Conservation (phyloP, 768 basidiomycete genomes). For the Mycena sanguinolenta region DNA sequence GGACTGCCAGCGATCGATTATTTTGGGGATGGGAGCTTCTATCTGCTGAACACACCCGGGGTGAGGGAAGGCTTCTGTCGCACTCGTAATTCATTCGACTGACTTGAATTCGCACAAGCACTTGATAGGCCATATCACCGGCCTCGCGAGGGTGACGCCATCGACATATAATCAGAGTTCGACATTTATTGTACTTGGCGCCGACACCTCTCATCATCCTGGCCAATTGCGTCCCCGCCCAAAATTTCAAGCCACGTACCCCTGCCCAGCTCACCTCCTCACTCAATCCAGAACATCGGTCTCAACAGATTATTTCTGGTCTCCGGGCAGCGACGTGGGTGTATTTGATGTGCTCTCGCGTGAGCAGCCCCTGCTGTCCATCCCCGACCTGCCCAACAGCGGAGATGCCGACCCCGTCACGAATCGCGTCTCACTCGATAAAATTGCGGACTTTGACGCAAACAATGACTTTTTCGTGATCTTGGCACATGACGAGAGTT, state of each 20-base stretch:
- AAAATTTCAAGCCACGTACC: conserved; percentile 20
- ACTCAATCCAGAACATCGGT: conserved; percentile 15
- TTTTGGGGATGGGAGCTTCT: conserved; percentile 33
- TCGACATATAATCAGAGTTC: conserved; percentile 24
- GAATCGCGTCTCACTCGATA: conserved; percentile 20
- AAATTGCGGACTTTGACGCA: conserved; percentile 34
- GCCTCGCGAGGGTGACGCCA: conserved; percentile 35
- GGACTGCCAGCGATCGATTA: conserved; percentile 31
- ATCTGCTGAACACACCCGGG: conserved; percentile 35
- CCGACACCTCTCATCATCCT: conserved; percentile 32
- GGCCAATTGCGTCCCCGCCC: conserved; percentile 34
- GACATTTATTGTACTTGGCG: conserved; percentile 35
- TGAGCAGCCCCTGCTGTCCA: conserved; percentile 28
- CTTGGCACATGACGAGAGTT: conserved; percentile 34
- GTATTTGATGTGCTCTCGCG: conserved; percentile 27
- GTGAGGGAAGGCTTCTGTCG: conserved; percentile 17
- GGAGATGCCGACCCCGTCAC: conserved; percentile 17
- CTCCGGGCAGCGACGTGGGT: conserved; percentile 6
- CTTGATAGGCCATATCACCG: conserved; percentile 31
- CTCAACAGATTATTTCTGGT: conserved; percentile 34
- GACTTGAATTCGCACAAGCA: conserved; percentile 26
- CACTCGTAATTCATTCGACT: background rate
- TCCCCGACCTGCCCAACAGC: conserved; percentile 23
- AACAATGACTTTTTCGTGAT: conserved; percentile 32
- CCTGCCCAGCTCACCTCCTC: conserved; percentile 33